Base-by-base conservation (phyloP, 345 rosid species). In the Cochlearia excelsa region DNA sequence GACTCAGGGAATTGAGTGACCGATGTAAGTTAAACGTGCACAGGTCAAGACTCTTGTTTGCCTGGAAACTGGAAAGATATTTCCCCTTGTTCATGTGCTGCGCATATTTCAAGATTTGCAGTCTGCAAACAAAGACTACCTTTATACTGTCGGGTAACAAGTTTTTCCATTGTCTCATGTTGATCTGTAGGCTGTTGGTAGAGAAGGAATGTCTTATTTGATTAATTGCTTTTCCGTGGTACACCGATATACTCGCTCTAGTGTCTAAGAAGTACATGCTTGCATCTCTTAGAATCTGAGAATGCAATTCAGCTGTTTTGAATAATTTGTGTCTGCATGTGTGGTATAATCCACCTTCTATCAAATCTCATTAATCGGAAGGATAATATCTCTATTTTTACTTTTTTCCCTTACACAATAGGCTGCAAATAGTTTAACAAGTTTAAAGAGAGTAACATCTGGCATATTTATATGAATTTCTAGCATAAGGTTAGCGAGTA, bases 131-230 rank as follows among this genome's bases (percentile, higher is more conserved):
- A 63, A 63, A 45, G 46, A 33, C 48, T 9, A 62, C 16, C 7
- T 1, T 56, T 49, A 29, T 43, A 35, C 30, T 37, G 46, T 35
- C 74, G 63, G 69, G 64, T 62, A 70, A 61, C 26, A 26, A 40
- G 48, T 11, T 51, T 61, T 48, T 33, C 16, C 27, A 46, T 40
- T 16, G 49, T 23, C 4, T 40, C 30, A 29, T 52, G 40, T 46
- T 45, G 46, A 7, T 46, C 6, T 45, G 29, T 16, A 43, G 44
- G 65, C 48, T 52, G 5, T 47, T 7, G 29, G 37, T 38, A 46
- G n/a, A 33, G 9, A 60, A 46, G n/a, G 37, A 38, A n/a, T 55
- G 31, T 30, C 48, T 53, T 39, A 31, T 45, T 44, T 51, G 41
- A 53, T 30, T 6, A 39, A 6, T 16, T 42, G 58, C 0, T 23